Conservation (phyloP, 2,329 filamentous ascomycete genomes). For the Xylaria sp. region DNA sequence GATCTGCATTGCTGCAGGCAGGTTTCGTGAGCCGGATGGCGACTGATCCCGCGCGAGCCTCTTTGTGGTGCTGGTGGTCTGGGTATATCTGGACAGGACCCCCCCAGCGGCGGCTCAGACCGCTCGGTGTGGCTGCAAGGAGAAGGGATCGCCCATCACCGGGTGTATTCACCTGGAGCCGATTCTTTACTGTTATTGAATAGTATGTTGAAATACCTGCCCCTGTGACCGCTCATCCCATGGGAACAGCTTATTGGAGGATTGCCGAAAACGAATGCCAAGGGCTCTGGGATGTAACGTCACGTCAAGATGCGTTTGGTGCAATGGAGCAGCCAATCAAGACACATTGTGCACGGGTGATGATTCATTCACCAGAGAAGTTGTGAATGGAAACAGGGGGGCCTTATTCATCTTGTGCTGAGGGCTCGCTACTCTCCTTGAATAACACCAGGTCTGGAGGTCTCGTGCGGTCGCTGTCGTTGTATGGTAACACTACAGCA, state of each 20-base stretch:
- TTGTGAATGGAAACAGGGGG: slow-evolving; percentile 21
- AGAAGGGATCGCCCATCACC: slow-evolving; percentile 32
- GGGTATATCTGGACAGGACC: background rate
- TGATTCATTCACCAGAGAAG: slow-evolving; percentile 30
- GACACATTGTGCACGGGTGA: background rate
- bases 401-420: slow-evolving; percentile 19
- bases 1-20: slow-evolving; percentile 34
- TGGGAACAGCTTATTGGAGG: slow-evolving; percentile 34
- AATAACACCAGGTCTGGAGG: slow-evolving; percentile 26
- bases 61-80: slow-evolving; percentile 8
- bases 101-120: slow-evolving; percentile 34
- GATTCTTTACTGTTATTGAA: slow-evolving; percentile 21
- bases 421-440: slow-evolving; percentile 29
- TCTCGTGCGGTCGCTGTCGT: slow-evolving; percentile 24
- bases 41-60: slow-evolving; percentile 25
- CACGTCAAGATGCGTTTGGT: slow-evolving; percentile 34
- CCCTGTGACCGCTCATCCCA: slow-evolving; percentile 30
- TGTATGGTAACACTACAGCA: slow-evolving; percentile 33
- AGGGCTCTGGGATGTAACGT: slow-evolving; percentile 41
- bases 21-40: slow-evolving; percentile 29
- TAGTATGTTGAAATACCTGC: slow-evolving; percentile 20
- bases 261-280: slow-evolving; percentile 30
- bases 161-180: slow-evolving; percentile 31
- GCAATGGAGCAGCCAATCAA: slow-evolving; percentile 34
- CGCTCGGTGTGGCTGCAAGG: slow-evolving; percentile 38